Base-by-base conservation (phyloP, 768 basidiomycete species). In the Tricholoma flavovirens region DNA sequence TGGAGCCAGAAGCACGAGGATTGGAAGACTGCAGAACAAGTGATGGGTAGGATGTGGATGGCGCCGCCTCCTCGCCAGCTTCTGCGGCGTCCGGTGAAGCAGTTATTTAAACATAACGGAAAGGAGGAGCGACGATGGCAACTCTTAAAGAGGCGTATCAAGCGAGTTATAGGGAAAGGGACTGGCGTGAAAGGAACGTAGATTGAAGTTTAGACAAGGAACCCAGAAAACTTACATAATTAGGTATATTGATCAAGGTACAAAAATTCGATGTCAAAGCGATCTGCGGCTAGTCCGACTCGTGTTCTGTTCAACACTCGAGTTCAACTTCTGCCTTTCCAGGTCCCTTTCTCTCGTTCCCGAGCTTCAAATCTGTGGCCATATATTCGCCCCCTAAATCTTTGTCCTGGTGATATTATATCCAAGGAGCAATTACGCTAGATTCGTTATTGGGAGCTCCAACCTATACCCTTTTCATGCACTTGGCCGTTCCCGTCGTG, bases 51-150 rank as follows among this genome's bases (percentile, higher is more conserved):
- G 29, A 42, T 43, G 21, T 43, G 45, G 51, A 57, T 56, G 45
- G 49, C 48, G 48, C 48, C 56, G 11, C 56, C 56, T 36, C 32
- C 55, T 26, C 48, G 35, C 33, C 59, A 49, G 40, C 61, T 63
- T 40, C 26, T 48, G 26, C 62, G 69, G 49, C 61, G 60, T 36
- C 66, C 69, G 14, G 59, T 56, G 40, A 65, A 63, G 54, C 59
- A 60, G 40, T 49, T 75, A 29, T 75, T 70, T 54, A 64, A 64
- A 53, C 56, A 56, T 53, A 65, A 64, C 32, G 75, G 73, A 53
- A 64, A 54, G 57, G 73, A 76, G 59, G 56, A 66, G 54, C 66
- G 67, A 19, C 56, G 63, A 43, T 75, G 73, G 71, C 58, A 52
- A 26, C 52, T 56, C 21, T 38, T 72, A 50, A 54, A 56, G 33